These are phyloP conservation scores for Sungouiella blattae DNA, from an alignment of 805 yeast genomes.

Conservation along the genomic window DNA sequence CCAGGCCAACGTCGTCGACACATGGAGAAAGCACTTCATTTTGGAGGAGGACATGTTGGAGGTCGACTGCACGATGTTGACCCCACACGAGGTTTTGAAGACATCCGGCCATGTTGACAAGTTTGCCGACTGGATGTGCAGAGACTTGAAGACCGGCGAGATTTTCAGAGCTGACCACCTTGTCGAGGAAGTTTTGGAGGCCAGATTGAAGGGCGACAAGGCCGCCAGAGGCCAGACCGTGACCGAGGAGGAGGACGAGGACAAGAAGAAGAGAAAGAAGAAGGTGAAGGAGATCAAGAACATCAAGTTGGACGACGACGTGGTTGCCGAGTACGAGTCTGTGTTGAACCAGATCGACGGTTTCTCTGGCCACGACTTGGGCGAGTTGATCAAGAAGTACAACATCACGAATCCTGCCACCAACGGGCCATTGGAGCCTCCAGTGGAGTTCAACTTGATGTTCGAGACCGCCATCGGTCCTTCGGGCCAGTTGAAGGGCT, in stretches of 20 bases:
- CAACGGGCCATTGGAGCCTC: constrained; percentile 80
- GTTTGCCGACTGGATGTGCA: constrained; percentile 99
- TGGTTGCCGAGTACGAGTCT: constrained; percentile 75
- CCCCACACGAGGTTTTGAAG: constrained; percentile 96
- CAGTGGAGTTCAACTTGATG: constrained; percentile 96
- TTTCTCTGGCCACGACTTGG: constrained; percentile 87
- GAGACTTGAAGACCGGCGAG: constrained; percentile 93
- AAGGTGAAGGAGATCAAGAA: constrained; percentile 93
- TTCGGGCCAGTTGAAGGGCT: constrained; percentile 93
- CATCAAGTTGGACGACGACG: constrained; percentile 78
- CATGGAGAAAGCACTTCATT: constrained; percentile 97
- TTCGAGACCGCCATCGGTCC: constrained; percentile 99
- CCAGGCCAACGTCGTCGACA: constrained; percentile 91
- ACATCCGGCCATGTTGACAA: constrained; percentile 99
- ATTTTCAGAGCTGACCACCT: constrained; percentile 98
- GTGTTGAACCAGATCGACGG: constrained; percentile 95
- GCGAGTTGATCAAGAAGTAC: constrained; percentile 79
- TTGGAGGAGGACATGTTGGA: constrained; percentile 98
- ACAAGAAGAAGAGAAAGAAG: constrained; percentile 66
- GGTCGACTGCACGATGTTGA: constrained; percentile 96
- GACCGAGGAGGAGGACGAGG: constrained; percentile 54
- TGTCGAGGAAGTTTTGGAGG: constrained; percentile 95
- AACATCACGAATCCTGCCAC: constrained; percentile 90
- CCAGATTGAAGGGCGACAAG: constrained; percentile 94
- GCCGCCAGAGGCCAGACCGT: constrained; percentile 83